Conservation (phyloP, 2,329 filamentous ascomycete species). For the Cadophora gregata region DNA sequence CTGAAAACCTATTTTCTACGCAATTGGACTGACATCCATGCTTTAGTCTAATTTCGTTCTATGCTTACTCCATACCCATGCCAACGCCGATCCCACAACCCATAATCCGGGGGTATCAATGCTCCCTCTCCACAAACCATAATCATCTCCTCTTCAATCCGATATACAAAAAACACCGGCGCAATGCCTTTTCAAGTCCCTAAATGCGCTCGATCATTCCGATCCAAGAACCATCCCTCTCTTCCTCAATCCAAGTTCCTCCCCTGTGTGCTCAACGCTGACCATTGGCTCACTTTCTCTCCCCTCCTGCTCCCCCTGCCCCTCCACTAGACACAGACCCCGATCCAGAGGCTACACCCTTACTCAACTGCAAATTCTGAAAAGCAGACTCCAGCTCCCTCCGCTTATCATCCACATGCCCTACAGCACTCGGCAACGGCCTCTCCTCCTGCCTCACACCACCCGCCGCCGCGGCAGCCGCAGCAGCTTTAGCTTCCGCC, state of each 20-base stretch:
- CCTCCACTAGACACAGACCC: no score
- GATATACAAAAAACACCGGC: no score
- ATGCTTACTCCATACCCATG: background rate
- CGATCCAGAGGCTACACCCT: background rate
- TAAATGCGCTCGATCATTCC: background rate
- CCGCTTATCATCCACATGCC: conserved; percentile 30
- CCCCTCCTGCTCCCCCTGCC: background rate
- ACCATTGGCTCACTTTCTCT: background rate
- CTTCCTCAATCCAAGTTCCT: background rate
- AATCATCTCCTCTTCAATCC: no score
- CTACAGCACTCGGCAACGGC: conserved; percentile 9
- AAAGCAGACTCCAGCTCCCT: conserved; percentile 31
- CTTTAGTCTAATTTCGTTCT: no score
- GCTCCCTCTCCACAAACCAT: background rate
- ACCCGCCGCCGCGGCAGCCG: conserved; percentile 15
- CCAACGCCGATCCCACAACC: background rate
- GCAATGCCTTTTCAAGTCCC: no score
- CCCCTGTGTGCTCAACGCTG: background rate
- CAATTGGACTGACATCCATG: no score
- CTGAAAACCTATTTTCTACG: no score
- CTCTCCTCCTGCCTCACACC: conserved; percentile 2
- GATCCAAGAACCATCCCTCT: background rate
- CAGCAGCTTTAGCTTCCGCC: conserved; percentile 24
- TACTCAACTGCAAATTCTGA: conserved; percentile 16
- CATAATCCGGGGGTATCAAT: background rate